A percentile compares a stretch with the other conserved stretches of the same genome.
Evolutionary conservation across 148 eudicot genomes (phyloP).

Genomic region (Cornus florida): DNA sequence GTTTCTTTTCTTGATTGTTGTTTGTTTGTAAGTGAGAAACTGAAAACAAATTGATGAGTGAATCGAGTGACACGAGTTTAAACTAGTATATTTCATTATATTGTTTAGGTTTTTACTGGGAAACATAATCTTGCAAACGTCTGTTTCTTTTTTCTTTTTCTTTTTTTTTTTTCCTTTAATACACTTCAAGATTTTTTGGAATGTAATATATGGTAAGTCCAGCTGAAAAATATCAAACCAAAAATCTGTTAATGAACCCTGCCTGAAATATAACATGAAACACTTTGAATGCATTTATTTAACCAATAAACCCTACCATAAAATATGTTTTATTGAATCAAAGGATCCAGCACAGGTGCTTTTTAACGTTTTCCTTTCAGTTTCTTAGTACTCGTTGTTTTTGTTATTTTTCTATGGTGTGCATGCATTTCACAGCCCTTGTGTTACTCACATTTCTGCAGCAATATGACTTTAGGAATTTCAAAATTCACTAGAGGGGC

Average conservation of each 20-base stretch:
- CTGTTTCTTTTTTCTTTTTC: too few species aligned
- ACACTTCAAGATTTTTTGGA: not conserved
- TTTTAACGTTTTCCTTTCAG: not conserved
- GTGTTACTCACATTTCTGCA: not conserved
- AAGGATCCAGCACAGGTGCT: not conserved
- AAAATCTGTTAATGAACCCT: not conserved
- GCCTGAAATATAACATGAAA: not conserved
- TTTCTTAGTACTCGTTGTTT: not conserved
- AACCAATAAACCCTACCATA: not conserved
- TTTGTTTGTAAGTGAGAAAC: not conserved
- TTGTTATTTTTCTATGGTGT: not conserved
- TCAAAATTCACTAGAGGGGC: not conserved
- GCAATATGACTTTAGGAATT: not conserved
- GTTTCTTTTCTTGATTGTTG: not conserved
- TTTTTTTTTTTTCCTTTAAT: too few species aligned
- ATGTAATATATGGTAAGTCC: not conserved
- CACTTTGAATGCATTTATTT: too few species aligned
- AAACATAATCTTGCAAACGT: too few species aligned
- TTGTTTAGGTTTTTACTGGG: not conserved
- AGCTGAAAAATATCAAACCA: not conserved
- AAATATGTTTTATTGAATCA: not conserved
- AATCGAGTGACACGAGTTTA: not conserved
- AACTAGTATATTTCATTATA: not conserved
- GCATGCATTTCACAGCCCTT: not conserved
- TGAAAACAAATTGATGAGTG: not conserved